These are phyloP conservation scores for Clonostachys rhizophaga DNA, from an alignment of 2,329 filamentous ascomycete genomes.

Conservation along the genomic window DNA sequence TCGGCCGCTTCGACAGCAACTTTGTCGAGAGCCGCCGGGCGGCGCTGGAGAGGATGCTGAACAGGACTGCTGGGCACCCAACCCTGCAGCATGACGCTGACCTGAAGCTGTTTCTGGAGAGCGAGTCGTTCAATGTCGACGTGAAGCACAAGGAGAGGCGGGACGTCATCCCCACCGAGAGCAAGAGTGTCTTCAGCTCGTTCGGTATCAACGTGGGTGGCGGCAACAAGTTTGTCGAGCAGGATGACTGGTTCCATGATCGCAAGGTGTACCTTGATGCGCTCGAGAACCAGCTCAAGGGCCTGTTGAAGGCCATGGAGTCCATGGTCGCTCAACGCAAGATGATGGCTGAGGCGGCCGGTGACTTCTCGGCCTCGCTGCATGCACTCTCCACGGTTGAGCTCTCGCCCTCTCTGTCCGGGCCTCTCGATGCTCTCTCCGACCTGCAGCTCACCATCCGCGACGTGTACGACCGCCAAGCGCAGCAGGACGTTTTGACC, in stretches of 20 bases:
- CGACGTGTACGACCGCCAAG: slow-evolving; percentile 93
- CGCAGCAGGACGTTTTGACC: slow-evolving; percentile 93
- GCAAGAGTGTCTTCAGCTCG: slow-evolving; percentile 87
- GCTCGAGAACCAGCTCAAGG: slow-evolving; percentile 85
- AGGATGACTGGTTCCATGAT: slow-evolving; percentile 99
- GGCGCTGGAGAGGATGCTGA: slow-evolving; percentile 94
- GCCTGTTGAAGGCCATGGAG: slow-evolving; percentile 89
- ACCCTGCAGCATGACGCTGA: slow-evolving; percentile 90
- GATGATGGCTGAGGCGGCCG: slow-evolving; percentile 86
- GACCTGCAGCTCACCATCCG: slow-evolving; percentile 91
- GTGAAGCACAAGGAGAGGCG: slow-evolving; percentile 96
- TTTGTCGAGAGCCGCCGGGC: slow-evolving; percentile 92
- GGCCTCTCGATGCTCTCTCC: slow-evolving; percentile 84
- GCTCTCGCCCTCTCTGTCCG: slow-evolving; percentile 81
- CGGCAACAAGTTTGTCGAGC: slow-evolving; percentile 88
- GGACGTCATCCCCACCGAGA: slow-evolving; percentile 80
- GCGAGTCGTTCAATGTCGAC: slow-evolving; percentile 91
- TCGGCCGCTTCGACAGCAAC: slow-evolving; percentile 92
- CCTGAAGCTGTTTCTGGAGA: slow-evolving; percentile 94
- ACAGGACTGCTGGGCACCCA: slow-evolving; percentile 87
- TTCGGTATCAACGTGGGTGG: slow-evolving; percentile 75
- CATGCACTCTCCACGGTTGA: slow-evolving; percentile 90
- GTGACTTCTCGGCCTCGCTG: slow-evolving; percentile 90
- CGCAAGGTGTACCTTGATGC: slow-evolving; percentile 92
- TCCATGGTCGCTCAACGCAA: slow-evolving; percentile 89